Evolutionary conservation across 2,329 filamentous ascomycete genomes (phyloP).

Genomic region (Fusarium sp.): DNA sequence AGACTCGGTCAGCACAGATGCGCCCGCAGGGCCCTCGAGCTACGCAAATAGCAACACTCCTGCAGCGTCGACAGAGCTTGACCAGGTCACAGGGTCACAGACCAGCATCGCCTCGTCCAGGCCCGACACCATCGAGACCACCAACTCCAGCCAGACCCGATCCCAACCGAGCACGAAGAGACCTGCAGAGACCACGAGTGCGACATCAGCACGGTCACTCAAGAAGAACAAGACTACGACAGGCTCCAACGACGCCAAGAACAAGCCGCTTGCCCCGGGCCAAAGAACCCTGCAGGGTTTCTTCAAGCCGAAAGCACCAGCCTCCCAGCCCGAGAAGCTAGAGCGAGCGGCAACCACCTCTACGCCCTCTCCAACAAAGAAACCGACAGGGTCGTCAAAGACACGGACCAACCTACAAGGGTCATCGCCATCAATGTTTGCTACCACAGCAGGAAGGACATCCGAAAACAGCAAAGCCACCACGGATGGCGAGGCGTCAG

Average conservation of each 20-base stretch:
- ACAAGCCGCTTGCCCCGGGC: constrained; percentile 44
- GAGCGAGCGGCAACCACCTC: constrained; percentile 10
- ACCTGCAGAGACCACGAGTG: constrained; percentile 16
- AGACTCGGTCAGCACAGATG: constrained; percentile 4
- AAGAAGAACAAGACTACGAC: constrained; percentile 45
- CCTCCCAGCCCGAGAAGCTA: constrained; percentile 17
- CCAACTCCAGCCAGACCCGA: background rate
- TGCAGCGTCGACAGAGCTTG: background rate
- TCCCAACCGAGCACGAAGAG: constrained; percentile 29
- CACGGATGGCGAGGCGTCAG: constrained; percentile 37
- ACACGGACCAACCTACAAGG: background rate
- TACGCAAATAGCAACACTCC: background rate
- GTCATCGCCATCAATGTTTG: background rate
- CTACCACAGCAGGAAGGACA: background rate
- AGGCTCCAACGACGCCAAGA: constrained; percentile 46
- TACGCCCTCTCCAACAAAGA: constrained; percentile 30
- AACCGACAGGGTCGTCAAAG: constrained; percentile 8
- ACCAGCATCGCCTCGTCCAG: background rate
- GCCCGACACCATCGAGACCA: background rate
- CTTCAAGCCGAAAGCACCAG: constrained; percentile 68
- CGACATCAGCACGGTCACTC: constrained; percentile 10
- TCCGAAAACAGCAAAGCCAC: constrained; percentile 2
- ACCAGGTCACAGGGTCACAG: constrained; percentile 1
- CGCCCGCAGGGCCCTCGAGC: background rate
- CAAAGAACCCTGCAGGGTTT: constrained; percentile 80